Base-by-base conservation (phyloP, 768 basidiomycete species). In the Psilocybe subaeruginosa region DNA sequence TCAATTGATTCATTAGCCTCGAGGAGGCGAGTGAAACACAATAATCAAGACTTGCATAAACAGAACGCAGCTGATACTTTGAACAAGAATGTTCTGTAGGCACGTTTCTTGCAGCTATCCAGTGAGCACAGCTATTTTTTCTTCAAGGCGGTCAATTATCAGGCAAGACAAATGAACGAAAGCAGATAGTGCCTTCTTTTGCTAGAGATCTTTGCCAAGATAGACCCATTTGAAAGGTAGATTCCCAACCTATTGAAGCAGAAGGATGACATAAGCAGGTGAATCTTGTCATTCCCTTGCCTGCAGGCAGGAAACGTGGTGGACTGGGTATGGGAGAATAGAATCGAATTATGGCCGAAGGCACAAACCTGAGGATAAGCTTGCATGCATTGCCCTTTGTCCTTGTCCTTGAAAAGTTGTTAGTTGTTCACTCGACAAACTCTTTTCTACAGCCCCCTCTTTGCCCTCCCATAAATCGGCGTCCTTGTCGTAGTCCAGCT, bases 301-400 rank as follows among this genome's bases (percentile, higher is more conserved):
- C 87, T 89, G 86, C 86, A 89, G 88, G 88, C 88, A 86, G 76
- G 78, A 80, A 88, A 88, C 88, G 88, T 90, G 82, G 76, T 77
- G 83, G 75, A 75, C 73, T 78, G 31, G 74, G 74, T 78, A 85
- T 86, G 83, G 67, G 70, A 68, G 11, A 65, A 69, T 64, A 63
- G 65, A 68, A 70, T 76, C 69, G 71, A 75, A 76, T 78, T 80
- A 78, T 79, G 71, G 66, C 73, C 74, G 73, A 71, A 73, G 72
- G 62, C 61, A 69, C 69, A 77, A 75, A 74, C 78, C 80, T 78
- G 76, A 76, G 78, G 77, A 76, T 80, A 84, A 84, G 80, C 82
- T 81, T 77, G 73, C 73, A 74, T 79, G 74, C 80, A 78, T 78
- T 77, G 76, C 72, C 69, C 70, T 70, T 68, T 71, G 72, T 71